These are phyloP conservation scores for Stromatinia cepivora DNA, from an alignment of 2,329 filamentous ascomycete genomes.

Conservation along the genomic window DNA sequence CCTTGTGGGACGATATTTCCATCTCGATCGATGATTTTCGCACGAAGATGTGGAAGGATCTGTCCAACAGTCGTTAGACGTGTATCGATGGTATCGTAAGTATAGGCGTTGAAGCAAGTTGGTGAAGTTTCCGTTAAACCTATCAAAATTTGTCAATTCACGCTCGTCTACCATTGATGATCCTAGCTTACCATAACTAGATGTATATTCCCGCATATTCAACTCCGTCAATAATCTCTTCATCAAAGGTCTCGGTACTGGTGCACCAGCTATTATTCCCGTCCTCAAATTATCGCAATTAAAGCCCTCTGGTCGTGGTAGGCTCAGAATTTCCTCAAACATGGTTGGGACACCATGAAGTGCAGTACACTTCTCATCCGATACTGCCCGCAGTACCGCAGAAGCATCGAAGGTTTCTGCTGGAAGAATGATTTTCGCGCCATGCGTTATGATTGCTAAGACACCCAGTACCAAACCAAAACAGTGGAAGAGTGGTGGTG, in stretches of 20 bases:
- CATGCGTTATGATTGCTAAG: constrained; percentile 38
- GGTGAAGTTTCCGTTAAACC: constrained; percentile 73
- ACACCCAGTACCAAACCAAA: constrained; percentile 73
- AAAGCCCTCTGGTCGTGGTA: constrained; percentile 23
- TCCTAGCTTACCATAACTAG: constrained; percentile 43
- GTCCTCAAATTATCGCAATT: constrained; percentile 60
- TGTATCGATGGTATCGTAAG: constrained; percentile 65
- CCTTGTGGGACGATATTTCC: constrained; percentile 57
- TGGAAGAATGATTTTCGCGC: constrained; percentile 74
- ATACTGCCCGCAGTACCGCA: constrained; percentile 66
- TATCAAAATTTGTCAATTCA: constrained; percentile 9
- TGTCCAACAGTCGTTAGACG: constrained; percentile 73
- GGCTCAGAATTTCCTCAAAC: constrained; percentile 42
- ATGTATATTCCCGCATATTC: constrained; percentile 65
- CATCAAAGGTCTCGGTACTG: constrained; percentile 75
- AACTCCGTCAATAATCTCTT: constrained; percentile 68
- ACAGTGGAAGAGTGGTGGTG: constrained; percentile 76
- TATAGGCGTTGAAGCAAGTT: constrained; percentile 79
- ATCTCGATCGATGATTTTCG: constrained; percentile 64
- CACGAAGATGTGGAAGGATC: constrained; percentile 71
- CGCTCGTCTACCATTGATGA: neutral
- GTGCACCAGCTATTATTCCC: constrained; percentile 76
- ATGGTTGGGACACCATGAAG: constrained; percentile 82
- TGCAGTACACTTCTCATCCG: constrained; percentile 68
- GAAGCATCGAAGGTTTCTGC: constrained; percentile 70